A percentile compares a stretch with the other conserved stretches of the same genome.
phyloP scores from a whole-genome alignment of 345 rosid species.

The Ricinus communis region DNA sequence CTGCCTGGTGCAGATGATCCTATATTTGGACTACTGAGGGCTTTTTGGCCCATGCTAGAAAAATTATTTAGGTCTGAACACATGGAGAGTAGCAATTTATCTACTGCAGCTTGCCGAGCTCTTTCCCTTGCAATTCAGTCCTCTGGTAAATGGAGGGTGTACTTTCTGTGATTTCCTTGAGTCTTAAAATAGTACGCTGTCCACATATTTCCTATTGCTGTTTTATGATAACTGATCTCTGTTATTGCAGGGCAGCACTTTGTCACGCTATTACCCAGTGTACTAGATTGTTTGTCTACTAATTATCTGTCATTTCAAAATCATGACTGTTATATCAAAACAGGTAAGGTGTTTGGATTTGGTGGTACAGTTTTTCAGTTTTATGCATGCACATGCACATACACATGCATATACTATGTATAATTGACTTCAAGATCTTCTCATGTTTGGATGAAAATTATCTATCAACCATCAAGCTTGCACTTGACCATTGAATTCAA shows the following conservation, averaged over 20 bases:
- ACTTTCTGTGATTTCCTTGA: constrained; percentile 10
- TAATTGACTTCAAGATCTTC: too few relatives aligned
- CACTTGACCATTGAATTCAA: too few relatives aligned
- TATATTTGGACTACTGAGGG: constrained; percentile 54
- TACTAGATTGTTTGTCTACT: constrained; percentile 79
- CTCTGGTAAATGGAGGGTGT: constrained; percentile 53
- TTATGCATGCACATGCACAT: neutral
- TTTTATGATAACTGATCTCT: constrained; percentile 22
- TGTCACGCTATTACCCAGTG: constrained; percentile 63
- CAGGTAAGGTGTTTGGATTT: constrained; percentile 46
- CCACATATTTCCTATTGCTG: neutral
- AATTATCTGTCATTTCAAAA: constrained; percentile 77
- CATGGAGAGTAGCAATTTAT: constrained; percentile 79
- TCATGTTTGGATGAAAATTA: too few relatives aligned
- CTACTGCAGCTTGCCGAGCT: constrained; percentile 87
- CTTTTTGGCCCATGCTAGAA: constrained; percentile 91
- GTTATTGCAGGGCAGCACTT: constrained; percentile 79
- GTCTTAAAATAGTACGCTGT: constrained; percentile 23
- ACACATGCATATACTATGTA: too few relatives aligned
- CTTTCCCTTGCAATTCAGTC: constrained; percentile 92
- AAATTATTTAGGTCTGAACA: constrained; percentile 75
- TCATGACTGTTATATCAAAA: constrained; percentile 85
- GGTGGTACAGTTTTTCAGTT: constrained; percentile 4
- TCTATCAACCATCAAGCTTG: too few relatives aligned
- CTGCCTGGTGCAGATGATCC: constrained; percentile 65